Percentiles rank a stretch among this genome's conserved stretches.
Conservation (phyloP, 805 yeast species). For the Teunomyces cretensis region DNA sequence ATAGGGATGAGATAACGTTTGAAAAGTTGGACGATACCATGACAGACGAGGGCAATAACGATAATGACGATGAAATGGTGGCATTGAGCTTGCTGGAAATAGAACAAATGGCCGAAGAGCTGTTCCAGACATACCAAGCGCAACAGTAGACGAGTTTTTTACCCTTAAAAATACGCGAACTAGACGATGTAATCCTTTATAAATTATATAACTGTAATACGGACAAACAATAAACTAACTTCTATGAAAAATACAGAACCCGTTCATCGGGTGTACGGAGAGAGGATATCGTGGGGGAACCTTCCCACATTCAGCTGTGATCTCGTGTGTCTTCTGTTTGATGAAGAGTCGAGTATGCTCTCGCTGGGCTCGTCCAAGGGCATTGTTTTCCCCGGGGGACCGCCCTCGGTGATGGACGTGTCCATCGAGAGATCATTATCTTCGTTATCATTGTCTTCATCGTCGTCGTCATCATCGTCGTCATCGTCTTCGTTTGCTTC, state of each 20-base stretch:
- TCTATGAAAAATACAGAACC: conserved; percentile 1
- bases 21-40: conserved; percentile 44
- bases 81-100: conserved; percentile 54
- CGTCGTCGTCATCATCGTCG: conserved; percentile 1
- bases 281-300: conserved; percentile 30
- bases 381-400: not conserved
- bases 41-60: conserved; percentile 17
- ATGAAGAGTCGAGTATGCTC: conserved; percentile 8
- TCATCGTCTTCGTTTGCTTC: conserved; percentile 2
- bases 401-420: conserved; percentile 8
- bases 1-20: conserved; percentile 51
- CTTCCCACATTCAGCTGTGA: conserved; percentile 24
- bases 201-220: not conserved
- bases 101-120: conserved; percentile 55
- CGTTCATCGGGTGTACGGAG: conserved; percentile 13
- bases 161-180: not conserved
- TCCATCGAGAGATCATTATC: conserved; percentile 17
- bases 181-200: not conserved
- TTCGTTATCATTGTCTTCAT: conserved; percentile 4
- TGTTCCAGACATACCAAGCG: conserved; percentile 16
- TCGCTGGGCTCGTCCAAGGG: conserved; percentile 9
- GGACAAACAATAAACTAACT: not conserved
- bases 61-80: conserved; percentile 28
- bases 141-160: not conserved
- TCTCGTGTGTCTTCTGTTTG: conserved; percentile 8